Percentiles rank a stretch among this genome's conserved stretches.
These are phyloP conservation scores for Eutypella sp. DNA, from an alignment of 2,329 filamentous ascomycete species.

Conservation along the genomic window DNA sequence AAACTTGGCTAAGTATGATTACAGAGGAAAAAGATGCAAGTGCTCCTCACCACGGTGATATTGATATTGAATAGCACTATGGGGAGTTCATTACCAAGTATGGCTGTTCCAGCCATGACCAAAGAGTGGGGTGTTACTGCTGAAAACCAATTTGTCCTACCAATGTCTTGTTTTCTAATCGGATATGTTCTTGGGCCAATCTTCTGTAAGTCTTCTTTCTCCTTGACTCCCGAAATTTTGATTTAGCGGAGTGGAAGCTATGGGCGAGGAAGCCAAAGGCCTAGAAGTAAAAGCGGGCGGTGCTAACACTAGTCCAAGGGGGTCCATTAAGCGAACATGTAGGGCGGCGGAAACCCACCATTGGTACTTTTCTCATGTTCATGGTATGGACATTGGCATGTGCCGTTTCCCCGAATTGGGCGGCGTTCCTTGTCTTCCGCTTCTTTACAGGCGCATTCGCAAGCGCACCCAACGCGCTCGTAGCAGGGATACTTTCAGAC, in stretches of 20 bases:
- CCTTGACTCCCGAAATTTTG: not conserved
- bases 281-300: not conserved
- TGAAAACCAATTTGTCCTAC: conserved; percentile 42
- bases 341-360: conserved; percentile 46
- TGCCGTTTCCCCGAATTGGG: conserved; percentile 48
- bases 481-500: conserved; percentile 61
- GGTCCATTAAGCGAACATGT: conserved; percentile 63
- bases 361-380: conserved; percentile 44
- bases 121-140: conserved; percentile 52
- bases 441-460: conserved; percentile 50
- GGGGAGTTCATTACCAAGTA: conserved; percentile 59
- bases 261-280: not conserved
- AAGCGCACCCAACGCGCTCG: conserved; percentile 56
- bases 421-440: conserved; percentile 49
- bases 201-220: conserved; percentile 16
- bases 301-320: conserved; percentile 44
- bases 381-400: conserved; percentile 50
- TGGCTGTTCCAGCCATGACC: conserved; percentile 54
- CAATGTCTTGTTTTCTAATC: conserved; percentile 59
- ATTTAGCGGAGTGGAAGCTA: not conserved
- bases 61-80: conserved; percentile 65
- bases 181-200: conserved; percentile 54
- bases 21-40: conserved; percentile 49
- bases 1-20: conserved; percentile 3
- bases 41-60: conserved; percentile 51